Conservation (phyloP, 176 grass and related monocot genomes). For the Zoysia pacifica region DNA sequence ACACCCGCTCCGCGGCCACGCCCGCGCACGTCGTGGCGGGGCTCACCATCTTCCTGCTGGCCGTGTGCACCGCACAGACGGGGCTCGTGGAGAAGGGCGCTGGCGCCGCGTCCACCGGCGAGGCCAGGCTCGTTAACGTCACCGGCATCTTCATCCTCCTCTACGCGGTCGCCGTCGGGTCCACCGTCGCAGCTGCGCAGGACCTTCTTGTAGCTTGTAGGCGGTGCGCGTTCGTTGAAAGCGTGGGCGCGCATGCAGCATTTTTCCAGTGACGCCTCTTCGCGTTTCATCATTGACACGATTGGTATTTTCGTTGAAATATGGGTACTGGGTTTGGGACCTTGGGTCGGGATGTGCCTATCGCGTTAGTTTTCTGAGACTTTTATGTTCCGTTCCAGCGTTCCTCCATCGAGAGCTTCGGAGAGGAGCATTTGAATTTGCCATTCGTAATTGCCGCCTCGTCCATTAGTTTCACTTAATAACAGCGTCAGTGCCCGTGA, state of each 20-base stretch:
- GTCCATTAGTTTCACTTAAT: too few species aligned
- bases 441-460: too few species aligned
- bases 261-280: background rate
- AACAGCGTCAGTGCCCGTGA: background rate
- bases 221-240: background rate
- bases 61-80: slow-evolving; percentile 77
- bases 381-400: background rate
- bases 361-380: background rate
- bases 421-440: background rate
- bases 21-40: slow-evolving; percentile 59
- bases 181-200: slow-evolving; percentile 57
- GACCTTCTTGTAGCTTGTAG: slow-evolving; percentile 21
- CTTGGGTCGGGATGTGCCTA: background rate
- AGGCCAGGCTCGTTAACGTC: slow-evolving; percentile 79
- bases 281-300: background rate
- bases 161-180: slow-evolving; percentile 61
- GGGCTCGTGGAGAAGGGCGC: slow-evolving; percentile 75
- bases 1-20: slow-evolving; percentile 8
- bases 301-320: background rate
- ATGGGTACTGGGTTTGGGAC: background rate
- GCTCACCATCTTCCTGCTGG: slow-evolving; percentile 74
- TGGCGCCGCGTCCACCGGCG: slow-evolving; percentile 32
- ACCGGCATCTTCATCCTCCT: slow-evolving; percentile 82
- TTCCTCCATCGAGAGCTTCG: background rate
- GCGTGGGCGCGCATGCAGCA: background rate